Conservation (phyloP, 192 early-diverging fungal genomes). For the Chytriomyces confervae region DNA sequence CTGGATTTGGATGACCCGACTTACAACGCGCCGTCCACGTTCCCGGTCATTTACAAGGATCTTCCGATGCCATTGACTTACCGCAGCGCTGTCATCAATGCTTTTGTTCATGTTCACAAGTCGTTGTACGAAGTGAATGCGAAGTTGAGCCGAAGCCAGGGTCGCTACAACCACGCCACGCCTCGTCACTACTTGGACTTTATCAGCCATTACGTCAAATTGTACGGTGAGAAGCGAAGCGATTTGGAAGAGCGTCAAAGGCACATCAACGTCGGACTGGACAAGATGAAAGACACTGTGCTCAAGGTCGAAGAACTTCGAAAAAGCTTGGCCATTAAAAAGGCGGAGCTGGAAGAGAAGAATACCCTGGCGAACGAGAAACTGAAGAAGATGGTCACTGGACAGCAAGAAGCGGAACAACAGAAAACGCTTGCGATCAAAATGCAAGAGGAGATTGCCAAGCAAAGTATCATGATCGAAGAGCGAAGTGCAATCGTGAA, state of each 20-base stretch:
- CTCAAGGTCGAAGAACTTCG: slow-evolving; percentile 94
- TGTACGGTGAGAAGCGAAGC: slow-evolving; percentile 91
- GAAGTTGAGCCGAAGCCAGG: slow-evolving; percentile 80
- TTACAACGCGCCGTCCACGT: slow-evolving; percentile 71
- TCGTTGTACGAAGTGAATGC: slow-evolving; percentile 87
- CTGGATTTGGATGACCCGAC: slow-evolving; percentile 82
- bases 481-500: slow-evolving; percentile 80
- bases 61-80: slow-evolving; percentile 74
- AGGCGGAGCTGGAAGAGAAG: slow-evolving; percentile 84
- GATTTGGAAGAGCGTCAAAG: slow-evolving; percentile 98
- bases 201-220: slow-evolving; percentile 86
- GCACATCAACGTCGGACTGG: slow-evolving; percentile 96
- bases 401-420: slow-evolving; percentile 92
- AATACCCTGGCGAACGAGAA: slow-evolving; percentile 92
- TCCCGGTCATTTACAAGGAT: slow-evolving; percentile 77
- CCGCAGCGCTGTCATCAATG: slow-evolving; percentile 86
- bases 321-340: slow-evolving; percentile 82
- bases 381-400: slow-evolving; percentile 91
- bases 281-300: slow-evolving; percentile 94
- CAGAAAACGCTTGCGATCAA: slow-evolving; percentile 81
- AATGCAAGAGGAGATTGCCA: slow-evolving; percentile 76
- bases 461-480: slow-evolving; percentile 79
- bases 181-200: slow-evolving; percentile 99
- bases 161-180: slow-evolving; percentile 87
- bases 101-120: slow-evolving; percentile 92